Percentiles rank a stretch among this genome's conserved stretches.
Conservation (phyloP, 169 alveolate genomes). For the Cyclospora cayetanensis region DNA sequence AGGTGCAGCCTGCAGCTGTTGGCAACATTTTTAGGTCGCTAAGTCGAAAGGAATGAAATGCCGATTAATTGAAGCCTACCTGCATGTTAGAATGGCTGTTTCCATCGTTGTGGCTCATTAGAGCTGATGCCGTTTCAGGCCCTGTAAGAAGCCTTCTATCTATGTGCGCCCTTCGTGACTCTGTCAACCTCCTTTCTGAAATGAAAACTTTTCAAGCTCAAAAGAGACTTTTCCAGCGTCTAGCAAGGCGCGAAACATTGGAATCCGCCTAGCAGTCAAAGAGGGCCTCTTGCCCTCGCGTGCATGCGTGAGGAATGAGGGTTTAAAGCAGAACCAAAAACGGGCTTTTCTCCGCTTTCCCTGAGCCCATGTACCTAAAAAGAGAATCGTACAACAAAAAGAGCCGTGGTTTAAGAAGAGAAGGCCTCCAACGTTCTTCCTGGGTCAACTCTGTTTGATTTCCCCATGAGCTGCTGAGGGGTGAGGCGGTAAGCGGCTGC, state of each 20-base stretch:
- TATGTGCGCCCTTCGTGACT: not conserved
- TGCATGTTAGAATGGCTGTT: constrained; percentile 58
- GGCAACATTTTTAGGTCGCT: not conserved
- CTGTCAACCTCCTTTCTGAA: not conserved
- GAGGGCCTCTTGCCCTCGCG: not conserved
- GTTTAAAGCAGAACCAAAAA: not conserved
- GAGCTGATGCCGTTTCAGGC: not conserved
- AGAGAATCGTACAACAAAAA: too few relatives aligned
- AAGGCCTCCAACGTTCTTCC: not conserved
- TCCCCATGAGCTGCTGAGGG: not conserved
- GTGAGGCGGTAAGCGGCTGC: constrained; percentile 46
- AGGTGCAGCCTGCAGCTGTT: not conserved
- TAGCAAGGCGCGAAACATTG: not conserved
- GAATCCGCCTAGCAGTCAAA: not conserved
- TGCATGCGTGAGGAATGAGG: not conserved
- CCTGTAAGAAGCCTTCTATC: not conserved
- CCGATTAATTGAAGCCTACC: not conserved
- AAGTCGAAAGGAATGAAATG: not conserved
- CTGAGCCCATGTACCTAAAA: not conserved
- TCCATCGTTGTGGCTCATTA: constrained; percentile 37
- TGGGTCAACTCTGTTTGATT: not conserved
- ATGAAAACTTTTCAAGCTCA: too few relatives aligned
- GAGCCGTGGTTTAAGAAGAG: not conserved
- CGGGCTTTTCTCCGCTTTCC: not conserved
- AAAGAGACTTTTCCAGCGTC: not conserved